Evolutionary conservation across 2,329 filamentous ascomycete genomes (phyloP), one percentile per base, ranked within the genome.

Genomic region (Aspergillus proliferans): DNA sequence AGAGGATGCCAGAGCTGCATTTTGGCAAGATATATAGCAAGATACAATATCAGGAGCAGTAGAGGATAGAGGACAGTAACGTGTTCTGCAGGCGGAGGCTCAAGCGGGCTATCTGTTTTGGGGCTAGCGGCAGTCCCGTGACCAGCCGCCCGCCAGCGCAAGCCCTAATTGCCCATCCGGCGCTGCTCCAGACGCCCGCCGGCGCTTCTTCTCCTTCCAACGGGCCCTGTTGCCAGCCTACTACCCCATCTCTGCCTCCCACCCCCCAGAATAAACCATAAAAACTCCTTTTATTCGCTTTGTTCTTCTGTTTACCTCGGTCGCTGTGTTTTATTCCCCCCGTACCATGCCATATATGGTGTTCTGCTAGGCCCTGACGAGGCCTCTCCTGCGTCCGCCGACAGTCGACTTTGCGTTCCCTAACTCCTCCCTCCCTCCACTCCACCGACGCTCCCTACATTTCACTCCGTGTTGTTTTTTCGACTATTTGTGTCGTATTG

Each of bases 1-100:
- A 69, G 50, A 52, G 60, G 55, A 48, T 62, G 59, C 55, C 65
- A 65, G 54, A 70, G 55, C 58, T 68, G 63, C 70, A 73, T 72
- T 50, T 36, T 65, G 54, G 5, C 5, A 6, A 22, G 22, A 22
- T 15, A 22, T 22, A 22, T 21, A 21, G 21, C 21, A 21, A 21
- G 21, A 21, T 21, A 4, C 21, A 21, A 21, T 4, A 21, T 4
- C 21, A 22, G 5, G 22, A 22, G 22, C 4, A 22, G 22, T 22
- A 22, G 22, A 22, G 22, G 22, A 22, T 22, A 22, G 22, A 22
- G 22, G 4, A 22, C 22, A 5, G 22, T 22, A 22, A 22, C 22
- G 22, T 22, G 22, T 30, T 30, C 26, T 30, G 26, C 26, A 9
- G 26, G 26, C 26, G 26, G 26, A 30, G 26, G 26, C 26, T 30